phyloP scores from a whole-genome alignment of 305 asterid species.

The Solanum hybrid region DNA sequence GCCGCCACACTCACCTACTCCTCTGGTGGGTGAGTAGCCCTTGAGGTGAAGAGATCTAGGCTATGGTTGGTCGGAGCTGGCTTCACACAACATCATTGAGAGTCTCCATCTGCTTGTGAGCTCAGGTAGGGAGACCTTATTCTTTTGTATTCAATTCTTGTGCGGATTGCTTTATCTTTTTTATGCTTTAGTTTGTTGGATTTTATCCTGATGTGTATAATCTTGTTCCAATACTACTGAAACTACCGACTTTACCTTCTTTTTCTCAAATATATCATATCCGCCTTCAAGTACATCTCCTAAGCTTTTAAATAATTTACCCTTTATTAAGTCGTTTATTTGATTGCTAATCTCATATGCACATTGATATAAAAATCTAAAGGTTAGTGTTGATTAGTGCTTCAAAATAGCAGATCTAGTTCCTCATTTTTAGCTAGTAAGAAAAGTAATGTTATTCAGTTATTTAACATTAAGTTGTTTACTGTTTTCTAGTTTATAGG shows the following conservation, averaged over 20 bases:
- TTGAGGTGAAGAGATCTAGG: neutral
- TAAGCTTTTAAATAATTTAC: neutral
- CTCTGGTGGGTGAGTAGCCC: neutral
- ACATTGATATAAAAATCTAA: too few relatives aligned
- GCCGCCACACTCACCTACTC: neutral
- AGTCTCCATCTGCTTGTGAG: neutral
- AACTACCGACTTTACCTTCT: neutral
- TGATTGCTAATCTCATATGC: neutral
- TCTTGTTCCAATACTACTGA: neutral
- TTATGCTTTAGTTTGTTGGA: neutral
- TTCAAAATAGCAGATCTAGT: too few relatives aligned
- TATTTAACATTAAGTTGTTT: too few relatives aligned
- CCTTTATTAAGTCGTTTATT: too few relatives aligned
- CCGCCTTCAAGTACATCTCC: neutral
- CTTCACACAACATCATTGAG: neutral
- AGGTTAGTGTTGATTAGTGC: too few relatives aligned
- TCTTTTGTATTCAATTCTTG: neutral
- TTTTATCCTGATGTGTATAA: neutral
- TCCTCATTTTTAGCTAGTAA: too few relatives aligned
- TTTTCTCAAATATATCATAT: neutral
- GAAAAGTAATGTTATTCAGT: too few relatives aligned
- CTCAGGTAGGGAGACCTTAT: neutral
- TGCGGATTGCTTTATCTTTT: too few relatives aligned
- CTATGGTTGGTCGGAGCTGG: neutral
- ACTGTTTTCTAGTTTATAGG: too few relatives aligned